Base-by-base conservation (phyloP, 2,329 filamentous ascomycete genomes). In the Fusarium duplospermum region DNA sequence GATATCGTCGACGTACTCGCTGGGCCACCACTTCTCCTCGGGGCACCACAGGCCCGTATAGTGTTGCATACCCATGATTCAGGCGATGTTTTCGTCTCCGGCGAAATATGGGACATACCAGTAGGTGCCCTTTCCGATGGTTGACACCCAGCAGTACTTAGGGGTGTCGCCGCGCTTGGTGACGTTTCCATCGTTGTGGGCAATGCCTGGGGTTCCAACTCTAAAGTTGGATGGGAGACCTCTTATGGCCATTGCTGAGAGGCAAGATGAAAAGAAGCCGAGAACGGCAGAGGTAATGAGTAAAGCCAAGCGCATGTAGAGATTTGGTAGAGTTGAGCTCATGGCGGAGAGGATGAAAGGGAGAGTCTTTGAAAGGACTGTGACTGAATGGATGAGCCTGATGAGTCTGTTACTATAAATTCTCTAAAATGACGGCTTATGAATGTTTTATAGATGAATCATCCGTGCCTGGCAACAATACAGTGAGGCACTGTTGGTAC, bases 1-100 rank as follows among this genome's bases (percentile, higher is more conserved):
- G 22, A 60, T 65, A n/a, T 68, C 61, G 11, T 68, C 54, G 20
- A 65, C 61, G 14, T 68, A 65, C 7, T 42, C 42, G 10, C 59
- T 38, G 13, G 66, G 66, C 66, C 45, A 68, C 66, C 66, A 64
- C 6, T 56, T 20, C 4, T 65, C 35, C 3, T 58, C 29, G 4
- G 62, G 62, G 22, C 66, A 68, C 11, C 61, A 58, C 16, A 24
- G 1, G 8, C 35, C 56, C 56, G 33, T 9, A 22, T 40, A 58
- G 16, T n/a, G 22, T 7, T 40, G 56, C 11, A 20, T 24, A 9
- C 33, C 56, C 56, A 58, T 58, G 7, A 68, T 16, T 14, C 54
- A 64, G 22, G 62, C 62, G 11, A 45, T 54, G 29, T 20, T 11
- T 20, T 68, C 54, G 8, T 56, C 50, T 4, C 38, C 62, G 2